Evolutionary conservation across 148 eudicot species (phyloP), one percentile per base, ranked within the genome.

Genomic region (Dianthus caryophyllus): DNA sequence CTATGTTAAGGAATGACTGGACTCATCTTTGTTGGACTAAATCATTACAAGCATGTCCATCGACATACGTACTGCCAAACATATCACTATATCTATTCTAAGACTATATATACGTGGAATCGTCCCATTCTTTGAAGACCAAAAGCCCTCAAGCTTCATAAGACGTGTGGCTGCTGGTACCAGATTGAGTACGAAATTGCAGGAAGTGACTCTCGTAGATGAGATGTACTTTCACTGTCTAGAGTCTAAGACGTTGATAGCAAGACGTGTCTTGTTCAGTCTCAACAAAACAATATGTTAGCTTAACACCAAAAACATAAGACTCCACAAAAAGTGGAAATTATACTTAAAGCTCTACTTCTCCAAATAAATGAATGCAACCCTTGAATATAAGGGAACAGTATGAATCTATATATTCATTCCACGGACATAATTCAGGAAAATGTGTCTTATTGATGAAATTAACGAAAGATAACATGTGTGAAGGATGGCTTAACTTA

Each of bases 371-470:
- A 56, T 56, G 33, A 24, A 54, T 12, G 59, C 21, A 20, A 8
- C 56, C 26, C 8, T 18, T 51, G 20, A 50, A 51, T 22, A 51
- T 20, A 22, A 15, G 18, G 21, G 10, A 51, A 51, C 21, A 22
- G 26, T 51, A 20, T 20, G 13, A 18, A 51, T n/a, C n/a, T n/a
- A 22, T 25, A 27, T 27, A 55, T 26, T 24, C 33, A 2, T 25
- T 15, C 27, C 14, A 25, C n/a, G 27, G 60, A 55, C 60, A 55
- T 26, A 26, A 26, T 31, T 9, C 18, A 24, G 60, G 60, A 25
- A 24, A 55, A 26, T 55, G 60, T 11, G 60, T 55, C 33, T 31
- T 55, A 25, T 33, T 25, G 60, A 55, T 55, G 33, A 55, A 55
- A 55, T 18, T 27, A 11, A 55, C 13, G 33, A 55, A 25, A 24